Evolutionary conservation across 2,329 filamentous ascomycete genomes (phyloP).

Genomic region (Paraconiothyrium sp.): DNA sequence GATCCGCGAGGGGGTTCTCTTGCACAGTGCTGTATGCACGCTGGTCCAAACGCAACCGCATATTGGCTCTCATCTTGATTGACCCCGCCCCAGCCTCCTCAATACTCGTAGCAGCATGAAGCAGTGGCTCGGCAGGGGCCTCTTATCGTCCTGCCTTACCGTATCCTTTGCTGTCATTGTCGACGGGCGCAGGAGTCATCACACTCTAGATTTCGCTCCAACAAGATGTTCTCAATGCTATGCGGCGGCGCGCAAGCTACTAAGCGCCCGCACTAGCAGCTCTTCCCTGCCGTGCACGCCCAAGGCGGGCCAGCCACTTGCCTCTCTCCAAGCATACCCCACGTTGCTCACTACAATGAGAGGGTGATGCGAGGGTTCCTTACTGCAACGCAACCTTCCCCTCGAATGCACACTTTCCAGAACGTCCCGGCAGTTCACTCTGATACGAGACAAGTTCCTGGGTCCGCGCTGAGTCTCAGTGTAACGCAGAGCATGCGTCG

Average conservation of each 20-base stretch:
- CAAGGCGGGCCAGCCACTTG: constrained; percentile 33
- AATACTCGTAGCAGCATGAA: constrained; percentile 10
- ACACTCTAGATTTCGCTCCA: constrained; percentile 22
- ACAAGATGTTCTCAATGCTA: constrained; percentile 15
- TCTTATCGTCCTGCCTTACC: constrained; percentile 16
- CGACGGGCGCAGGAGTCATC: constrained; percentile 20
- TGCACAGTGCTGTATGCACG: constrained; percentile 30
- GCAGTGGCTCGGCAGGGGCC: constrained; percentile 25
- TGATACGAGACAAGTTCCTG: constrained; percentile 23
- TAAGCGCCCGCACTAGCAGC: constrained; percentile 45
- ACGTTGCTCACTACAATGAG: constrained; percentile 12
- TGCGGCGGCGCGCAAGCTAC: constrained; percentile 17
- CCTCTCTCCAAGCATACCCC: constrained; percentile 22
- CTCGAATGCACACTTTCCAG: constrained; percentile 21
- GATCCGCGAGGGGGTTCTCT: constrained; percentile 34
- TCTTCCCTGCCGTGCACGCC: constrained; percentile 37
- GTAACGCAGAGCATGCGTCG: constrained; percentile 34
- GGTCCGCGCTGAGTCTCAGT: constrained; percentile 23
- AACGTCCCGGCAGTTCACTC: constrained; percentile 25
- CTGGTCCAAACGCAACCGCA: constrained; percentile 32
- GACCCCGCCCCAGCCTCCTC: constrained; percentile 21
- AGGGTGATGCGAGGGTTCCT: constrained; percentile 4
- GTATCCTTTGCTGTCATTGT: constrained; percentile 7
- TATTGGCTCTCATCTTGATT: constrained; percentile 22
- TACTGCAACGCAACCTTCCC: constrained; percentile 22